Percentiles rank a stretch among this genome's conserved stretches.
Conservation (phyloP, 73 alveolate genomes). For the Uronychia setigera region DNA sequence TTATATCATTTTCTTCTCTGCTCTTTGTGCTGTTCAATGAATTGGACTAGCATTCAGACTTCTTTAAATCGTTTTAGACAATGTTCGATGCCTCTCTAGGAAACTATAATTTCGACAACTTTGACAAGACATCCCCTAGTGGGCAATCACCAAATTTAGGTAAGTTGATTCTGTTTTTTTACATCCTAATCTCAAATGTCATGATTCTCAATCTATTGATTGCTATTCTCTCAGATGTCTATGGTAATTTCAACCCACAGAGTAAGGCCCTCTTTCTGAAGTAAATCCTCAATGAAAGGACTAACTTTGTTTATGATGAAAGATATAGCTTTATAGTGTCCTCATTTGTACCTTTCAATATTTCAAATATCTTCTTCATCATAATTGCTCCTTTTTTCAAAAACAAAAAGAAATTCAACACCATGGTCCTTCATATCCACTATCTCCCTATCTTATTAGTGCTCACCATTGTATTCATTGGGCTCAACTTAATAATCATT, state of each 20-base stretch:
- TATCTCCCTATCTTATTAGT: no score
- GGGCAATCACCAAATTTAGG: background rate
- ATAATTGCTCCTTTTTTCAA: background rate
- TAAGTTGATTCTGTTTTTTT: background rate
- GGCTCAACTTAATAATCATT: no score
- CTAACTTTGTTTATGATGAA: background rate
- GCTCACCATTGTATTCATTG: no score
- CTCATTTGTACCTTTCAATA: background rate
- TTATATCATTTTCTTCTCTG: background rate
- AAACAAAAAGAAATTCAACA: no score
- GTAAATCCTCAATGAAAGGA: background rate
- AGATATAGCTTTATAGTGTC: background rate
- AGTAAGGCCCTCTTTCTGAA: background rate
- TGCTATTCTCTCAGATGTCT: constrained; percentile 22
- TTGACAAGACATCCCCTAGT: background rate
- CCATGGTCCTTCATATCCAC: no score
- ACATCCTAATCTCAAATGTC: constrained; percentile 8
- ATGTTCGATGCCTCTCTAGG: background rate
- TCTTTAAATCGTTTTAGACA: background rate
- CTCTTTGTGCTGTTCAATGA: background rate
- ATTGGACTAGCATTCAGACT: background rate
- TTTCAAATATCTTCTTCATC: no score
- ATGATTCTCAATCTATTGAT: constrained; percentile 13
- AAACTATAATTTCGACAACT: background rate
- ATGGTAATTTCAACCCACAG: background rate